Percentiles rank a stretch among this genome's conserved stretches.
Evolutionary conservation across 108 stramenopile species (phyloP).

Genomic region (Cylindrotheca closterium): DNA sequence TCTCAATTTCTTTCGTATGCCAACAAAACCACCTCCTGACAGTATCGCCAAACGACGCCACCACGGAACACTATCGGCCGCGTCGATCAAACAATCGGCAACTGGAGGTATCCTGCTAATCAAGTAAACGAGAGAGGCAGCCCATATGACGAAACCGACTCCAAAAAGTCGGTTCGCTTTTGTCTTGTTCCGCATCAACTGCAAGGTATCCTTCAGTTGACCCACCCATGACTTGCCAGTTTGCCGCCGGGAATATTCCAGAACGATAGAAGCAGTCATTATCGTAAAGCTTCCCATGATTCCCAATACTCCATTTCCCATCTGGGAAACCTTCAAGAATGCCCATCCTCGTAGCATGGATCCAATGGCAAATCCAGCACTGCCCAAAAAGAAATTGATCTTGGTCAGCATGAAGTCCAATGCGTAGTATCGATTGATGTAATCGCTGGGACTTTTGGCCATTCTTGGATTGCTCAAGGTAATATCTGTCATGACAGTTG

Average conservation of each 20-base stretch:
- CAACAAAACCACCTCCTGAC: no score
- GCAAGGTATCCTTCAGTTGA: background rate
- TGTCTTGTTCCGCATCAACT: background rate
- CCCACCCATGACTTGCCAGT: background rate
- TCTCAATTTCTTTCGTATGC: no score
- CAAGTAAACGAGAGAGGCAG: background rate
- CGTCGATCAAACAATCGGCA: background rate
- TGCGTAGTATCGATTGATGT: slow-evolving; percentile 1
- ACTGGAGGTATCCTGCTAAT: slow-evolving; percentile 1
- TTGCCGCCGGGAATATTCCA: background rate
- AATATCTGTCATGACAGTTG: slow-evolving; percentile 9
- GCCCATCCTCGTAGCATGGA: slow-evolving; percentile 5
- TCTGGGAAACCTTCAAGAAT: background rate
- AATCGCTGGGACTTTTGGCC: slow-evolving; percentile 4
- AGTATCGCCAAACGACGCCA: background rate
- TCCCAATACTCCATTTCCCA: slow-evolving; percentile 4
- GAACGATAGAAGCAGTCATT: background rate
- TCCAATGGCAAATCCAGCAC: background rate
- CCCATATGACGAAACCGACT: slow-evolving; percentile 1
- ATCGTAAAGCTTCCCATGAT: background rate
- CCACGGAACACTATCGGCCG: background rate
- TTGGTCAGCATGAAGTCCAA: slow-evolving; percentile 5
- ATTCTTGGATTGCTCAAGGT: background rate
- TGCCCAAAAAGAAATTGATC: slow-evolving; percentile 1
- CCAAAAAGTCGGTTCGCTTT: slow-evolving; percentile 1